Evolutionary conservation across 2,329 filamentous ascomycete species (phyloP), one percentile per base, ranked within the genome.

Genomic region (Endoconidiophora polonica): DNA sequence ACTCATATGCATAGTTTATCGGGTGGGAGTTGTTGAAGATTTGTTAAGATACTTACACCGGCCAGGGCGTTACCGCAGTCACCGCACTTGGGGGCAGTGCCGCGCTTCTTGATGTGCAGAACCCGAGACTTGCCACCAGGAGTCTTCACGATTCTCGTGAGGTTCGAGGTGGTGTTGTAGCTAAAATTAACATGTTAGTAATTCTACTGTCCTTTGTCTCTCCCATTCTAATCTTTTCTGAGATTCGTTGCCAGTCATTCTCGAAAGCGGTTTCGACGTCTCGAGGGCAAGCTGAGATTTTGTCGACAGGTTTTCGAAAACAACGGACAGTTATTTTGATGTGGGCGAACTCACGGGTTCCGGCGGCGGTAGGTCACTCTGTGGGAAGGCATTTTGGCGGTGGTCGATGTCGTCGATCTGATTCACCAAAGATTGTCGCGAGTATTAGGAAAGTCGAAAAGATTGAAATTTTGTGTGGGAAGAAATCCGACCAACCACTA

Each of bases 81-180:
- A 79, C 93, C 86, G 69, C 91, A 98, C 79, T 98, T 98, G 67
- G 91, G 91, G 58, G 88, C 84, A 68, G 87, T 94, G 63, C 88
- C 91, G 70, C 82, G 85, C 86, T 98, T 98, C 85, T 96, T 96
- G 77, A 95, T 88, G 83, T 98, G 90, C 63, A 96, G 84, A 68
- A 94, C 82, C 69, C 91, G 82, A 65, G 94, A 81, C 69, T 90
- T 79, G 69, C 91, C 91, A 70, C 91, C 93, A 61, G 93, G 91
- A 60, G 91, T 98, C 80, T 91, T 91, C 72, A 94, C 70, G 65
- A 93, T 77, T 68, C 91, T 84, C 69, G 91, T 90, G 73, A 87
- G 86, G 84, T 98, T 95, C 70, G 86, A 94, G 68, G 76, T 76
- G 69, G 90, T 96, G 82, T 96, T 96, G 85, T 96, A 98, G 68